Base-by-base conservation (phyloP, 2,329 filamentous ascomycete species). In the Graphilbum sp. region DNA sequence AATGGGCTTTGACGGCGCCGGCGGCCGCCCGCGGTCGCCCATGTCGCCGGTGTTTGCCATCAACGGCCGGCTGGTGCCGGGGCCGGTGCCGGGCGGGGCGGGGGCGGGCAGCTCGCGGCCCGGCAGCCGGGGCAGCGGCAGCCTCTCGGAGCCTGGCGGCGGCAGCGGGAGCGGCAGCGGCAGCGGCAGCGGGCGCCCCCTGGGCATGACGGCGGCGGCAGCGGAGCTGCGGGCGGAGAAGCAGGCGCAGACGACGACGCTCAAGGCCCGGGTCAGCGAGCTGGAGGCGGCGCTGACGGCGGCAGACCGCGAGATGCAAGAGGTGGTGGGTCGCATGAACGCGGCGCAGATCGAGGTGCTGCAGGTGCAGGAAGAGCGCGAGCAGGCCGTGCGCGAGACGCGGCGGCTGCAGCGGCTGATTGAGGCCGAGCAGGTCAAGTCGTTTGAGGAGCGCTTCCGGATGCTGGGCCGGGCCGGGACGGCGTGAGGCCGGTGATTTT, bases 311-410 rank as follows among this genome's bases (percentile, higher is more conserved):
- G 82, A 88, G 59, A 88, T 90, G 80, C 75, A 84, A 52, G 76
- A 84, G 55, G 83, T 90, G 8, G 80, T 92, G 8, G 67, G 76
- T 43, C 69, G 79, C 45, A 88, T 92, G 77, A 88, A 84, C 58
- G 65, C 67, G 48, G 81, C 82, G 10, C 83, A 90, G 60, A 82
- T 87, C 49, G 80, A 87, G 58, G 83, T 90, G 40, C 73, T 81
- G 51, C 72, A 83, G 52, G 64, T 92, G 41, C 82, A 87, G 56
- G 72, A 74, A 47, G 72, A 80, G 57, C 68, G 74, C 49, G 83
- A 90, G 49, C 75, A 80, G 46, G 81, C 82, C 17, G 70, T 82
- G 48, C 70, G 72, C 44, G 69, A 79, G 55, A 84, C 83, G 43
- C 68, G 75, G 45, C 69, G 66, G 54, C 66, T 90, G 38, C 77